Conservation (phyloP, 805 yeast genomes). For the Starmerella cellae region DNA sequence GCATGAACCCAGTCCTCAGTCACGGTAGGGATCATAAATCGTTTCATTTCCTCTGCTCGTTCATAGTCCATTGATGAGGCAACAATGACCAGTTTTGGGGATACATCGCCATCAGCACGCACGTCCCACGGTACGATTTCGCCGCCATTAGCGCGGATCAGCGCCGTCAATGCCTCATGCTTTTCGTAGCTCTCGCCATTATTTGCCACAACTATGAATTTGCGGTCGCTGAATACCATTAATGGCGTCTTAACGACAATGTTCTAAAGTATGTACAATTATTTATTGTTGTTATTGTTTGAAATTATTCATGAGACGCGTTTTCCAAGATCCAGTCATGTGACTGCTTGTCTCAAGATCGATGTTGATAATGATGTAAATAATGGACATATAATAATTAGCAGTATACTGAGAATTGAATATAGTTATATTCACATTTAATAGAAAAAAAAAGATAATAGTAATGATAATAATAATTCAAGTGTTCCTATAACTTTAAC, state of each 20-base stretch:
- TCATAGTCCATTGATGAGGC: constrained; percentile 41
- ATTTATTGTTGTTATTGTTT: too few species aligned
- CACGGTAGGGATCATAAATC: constrained; percentile 52
- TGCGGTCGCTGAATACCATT: constrained; percentile 19
- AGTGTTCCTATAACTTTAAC: too few species aligned
- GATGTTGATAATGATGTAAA: too few species aligned
- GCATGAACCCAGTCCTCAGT: constrained; percentile 47
- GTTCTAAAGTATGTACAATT: too few species aligned
- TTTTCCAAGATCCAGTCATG: too few species aligned
- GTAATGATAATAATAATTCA: too few species aligned
- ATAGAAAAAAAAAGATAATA: not conserved
- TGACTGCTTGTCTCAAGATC: too few species aligned
- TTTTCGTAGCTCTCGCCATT: constrained; percentile 4
- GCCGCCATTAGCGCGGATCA: constrained; percentile 18
- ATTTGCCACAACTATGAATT: constrained; percentile 16
- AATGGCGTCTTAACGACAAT: too few species aligned
- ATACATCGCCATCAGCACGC: constrained; percentile 25
- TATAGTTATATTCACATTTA: not conserved
- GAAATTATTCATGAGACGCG: too few species aligned
- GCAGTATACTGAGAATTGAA: not conserved
- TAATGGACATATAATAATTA: too few species aligned
- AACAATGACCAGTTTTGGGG: constrained; percentile 31
- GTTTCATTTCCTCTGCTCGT: constrained; percentile 36
- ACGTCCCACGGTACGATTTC: constrained; percentile 20
- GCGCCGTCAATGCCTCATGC: constrained; percentile 9